Evolutionary conservation across 495 filamentous ascomycete species (phyloP), one percentile per base, ranked within the genome.

Genomic region (Lentithecium fluviatile): DNA sequence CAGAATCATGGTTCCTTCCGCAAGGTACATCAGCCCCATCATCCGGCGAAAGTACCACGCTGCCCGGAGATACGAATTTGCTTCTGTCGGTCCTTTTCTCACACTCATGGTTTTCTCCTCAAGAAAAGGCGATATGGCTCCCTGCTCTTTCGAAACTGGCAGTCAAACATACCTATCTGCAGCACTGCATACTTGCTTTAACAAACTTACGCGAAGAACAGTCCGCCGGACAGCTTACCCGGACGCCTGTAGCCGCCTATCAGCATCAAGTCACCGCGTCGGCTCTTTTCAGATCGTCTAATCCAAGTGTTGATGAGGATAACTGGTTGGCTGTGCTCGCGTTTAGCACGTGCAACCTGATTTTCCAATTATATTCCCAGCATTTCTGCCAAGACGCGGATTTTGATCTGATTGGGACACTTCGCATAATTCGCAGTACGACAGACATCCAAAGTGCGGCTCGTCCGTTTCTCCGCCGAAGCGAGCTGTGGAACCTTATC

Each of bases 251-350:
- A 15, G 2, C 24, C 5, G 59, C 59, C 0, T 62, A 46, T 45
- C 37, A 56, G 32, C 59, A 62, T 36, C 59, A 56, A 12, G 17
- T 56, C 19, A 20, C 51, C 15, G 59, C 59, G 1, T 49, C 32
- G 12, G 43, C 19, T n/a, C 51, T 62, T 12, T 62, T 62, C 32
- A 51, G 45, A 8, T 42, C 38, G 21, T 10, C 34, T 1, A 11
- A 19, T 10, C 59, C 51, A 0, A 19, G 15, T 25, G 32, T 62
- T 5, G 26, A 46, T 24, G 59, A 56, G 25, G 34, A 56, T 12
- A 62, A 62, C 36, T 62, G 59, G 52, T 34, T 56, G 1, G 59
- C 59, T 5, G 59, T 62, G 5, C 19, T 62, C 12, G 23, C 45
- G 0, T 62, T 56, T 25, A 32, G 26, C 1, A 36, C 50, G 19